A percentile compares a stretch with the other conserved stretches of the same genome.
phyloP scores from a whole-genome alignment of 1,139 yeast genomes.

The Yamadazyma atlantica region DNA sequence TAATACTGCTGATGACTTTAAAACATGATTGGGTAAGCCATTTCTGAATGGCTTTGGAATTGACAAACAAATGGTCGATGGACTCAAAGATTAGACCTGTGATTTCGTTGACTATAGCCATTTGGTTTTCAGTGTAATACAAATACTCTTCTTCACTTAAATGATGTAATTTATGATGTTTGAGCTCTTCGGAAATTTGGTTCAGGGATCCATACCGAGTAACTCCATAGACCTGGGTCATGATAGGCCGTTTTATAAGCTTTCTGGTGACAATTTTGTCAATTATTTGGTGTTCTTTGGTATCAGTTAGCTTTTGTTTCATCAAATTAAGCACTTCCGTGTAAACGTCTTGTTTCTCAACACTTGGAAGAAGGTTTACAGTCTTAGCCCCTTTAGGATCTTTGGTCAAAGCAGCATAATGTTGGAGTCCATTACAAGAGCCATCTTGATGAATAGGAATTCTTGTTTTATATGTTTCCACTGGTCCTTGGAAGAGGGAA shows the following conservation, averaged over 20 bases:
- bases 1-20: constrained; percentile 30
- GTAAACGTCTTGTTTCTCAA: constrained; percentile 35
- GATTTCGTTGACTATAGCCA: constrained; percentile 20
- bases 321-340: constrained; percentile 32
- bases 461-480: constrained; percentile 28
- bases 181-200: constrained; percentile 27
- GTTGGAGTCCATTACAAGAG: constrained; percentile 50
- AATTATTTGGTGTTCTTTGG: constrained; percentile 17
- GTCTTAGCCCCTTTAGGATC: constrained; percentile 39
- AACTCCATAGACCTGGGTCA: constrained; percentile 52
- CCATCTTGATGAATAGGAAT: constrained; percentile 49
- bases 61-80: constrained; percentile 32
- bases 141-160: constrained; percentile 5
- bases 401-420: constrained; percentile 42
- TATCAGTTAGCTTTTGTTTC: constrained; percentile 11
- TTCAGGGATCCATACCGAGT: constrained; percentile 36
- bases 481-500: constrained; percentile 14
- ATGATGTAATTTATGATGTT: constrained; percentile 11
- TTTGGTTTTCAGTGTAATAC: constrained; percentile 3
- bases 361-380: constrained; percentile 30
- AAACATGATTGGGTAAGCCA: constrained; percentile 37
- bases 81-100: constrained; percentile 31
- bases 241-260: constrained; percentile 43
- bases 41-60: constrained; percentile 35
- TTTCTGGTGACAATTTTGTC: constrained; percentile 28